Conservation (phyloP, 2,329 filamentous ascomycete genomes). For the Myriosclerotinia curreyana region DNA sequence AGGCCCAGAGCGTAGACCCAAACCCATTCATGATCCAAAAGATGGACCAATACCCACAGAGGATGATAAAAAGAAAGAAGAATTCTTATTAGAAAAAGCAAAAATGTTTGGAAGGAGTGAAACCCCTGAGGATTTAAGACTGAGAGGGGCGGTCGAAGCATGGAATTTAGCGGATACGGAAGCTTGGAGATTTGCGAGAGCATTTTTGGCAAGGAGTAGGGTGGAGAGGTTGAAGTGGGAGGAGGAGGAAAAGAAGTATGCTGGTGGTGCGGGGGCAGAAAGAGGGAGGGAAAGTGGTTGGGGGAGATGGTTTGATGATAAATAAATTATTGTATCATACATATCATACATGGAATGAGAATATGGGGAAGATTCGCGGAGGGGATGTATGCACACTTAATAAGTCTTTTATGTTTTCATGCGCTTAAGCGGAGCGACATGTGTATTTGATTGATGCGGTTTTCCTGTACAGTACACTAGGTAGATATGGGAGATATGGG, state of each 20-base stretch:
- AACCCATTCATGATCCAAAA: slow-evolving; percentile 47
- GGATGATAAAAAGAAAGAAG: slow-evolving; percentile 55
- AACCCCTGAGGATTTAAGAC: slow-evolving; percentile 42
- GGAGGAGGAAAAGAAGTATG: slow-evolving; percentile 63
- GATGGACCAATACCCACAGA: slow-evolving; percentile 51
- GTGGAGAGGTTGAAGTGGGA: slow-evolving; percentile 68
- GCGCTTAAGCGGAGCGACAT: not conserved
- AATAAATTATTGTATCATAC: not conserved
- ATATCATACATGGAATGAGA: too few relatives aligned
- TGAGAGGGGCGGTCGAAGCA: slow-evolving; percentile 58
- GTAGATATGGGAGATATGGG: not conserved
- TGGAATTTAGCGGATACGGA: slow-evolving; percentile 73
- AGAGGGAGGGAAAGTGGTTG: slow-evolving; percentile 32
- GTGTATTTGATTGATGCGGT: not conserved
- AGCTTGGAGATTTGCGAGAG: slow-evolving; percentile 71
- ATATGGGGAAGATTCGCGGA: not conserved
- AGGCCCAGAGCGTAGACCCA: slow-evolving; percentile 54
- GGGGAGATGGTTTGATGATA: slow-evolving; percentile 38
- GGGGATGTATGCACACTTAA: not conserved
- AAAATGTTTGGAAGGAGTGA: slow-evolving; percentile 48
- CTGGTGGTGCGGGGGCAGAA: slow-evolving; percentile 54
- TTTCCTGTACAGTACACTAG: slow-evolving; percentile 3
- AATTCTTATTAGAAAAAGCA: slow-evolving; percentile 52
- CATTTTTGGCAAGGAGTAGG: slow-evolving; percentile 60
- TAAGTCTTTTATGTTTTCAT: slow-evolving; percentile 2